Evolutionary conservation across 768 basidiomycete species (phyloP).

Genomic region (Tylopilus plumbeoviolaceoides): DNA sequence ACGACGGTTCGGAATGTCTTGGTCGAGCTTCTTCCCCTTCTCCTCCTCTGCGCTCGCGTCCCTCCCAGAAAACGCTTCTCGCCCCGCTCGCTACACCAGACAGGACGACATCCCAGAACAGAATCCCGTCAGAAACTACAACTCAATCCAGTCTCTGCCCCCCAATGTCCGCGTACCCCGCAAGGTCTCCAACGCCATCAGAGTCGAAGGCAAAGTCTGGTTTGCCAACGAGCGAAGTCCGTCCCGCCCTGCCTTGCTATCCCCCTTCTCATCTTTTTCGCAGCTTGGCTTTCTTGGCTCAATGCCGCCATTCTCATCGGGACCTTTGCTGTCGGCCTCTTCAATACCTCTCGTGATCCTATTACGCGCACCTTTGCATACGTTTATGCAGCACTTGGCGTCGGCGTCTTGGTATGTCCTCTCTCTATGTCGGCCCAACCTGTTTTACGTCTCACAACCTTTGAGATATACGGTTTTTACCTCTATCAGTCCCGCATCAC

Average conservation of each 20-base stretch:
- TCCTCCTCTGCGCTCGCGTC: slow-evolving; percentile 57
- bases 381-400: slow-evolving; percentile 74
- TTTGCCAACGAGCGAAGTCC: slow-evolving; percentile 92
- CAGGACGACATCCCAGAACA: slow-evolving; percentile 72
- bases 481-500: slow-evolving; percentile 87
- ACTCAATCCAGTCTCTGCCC: slow-evolving; percentile 63
- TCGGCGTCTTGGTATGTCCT: slow-evolving; percentile 54
- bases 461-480: slow-evolving; percentile 76
- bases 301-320: slow-evolving; percentile 81
- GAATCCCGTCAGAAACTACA: slow-evolving; percentile 64
- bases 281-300: slow-evolving; percentile 93
- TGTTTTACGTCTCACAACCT: neutral
- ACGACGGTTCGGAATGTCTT: slow-evolving; percentile 34
- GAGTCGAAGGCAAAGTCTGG: slow-evolving; percentile 95
- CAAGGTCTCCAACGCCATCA: slow-evolving; percentile 77
- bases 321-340: slow-evolving; percentile 80
- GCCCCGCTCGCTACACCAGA: slow-evolving; percentile 53
- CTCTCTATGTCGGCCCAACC: neutral
- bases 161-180: slow-evolving; percentile 71
- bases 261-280: slow-evolving; percentile 2
- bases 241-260: slow-evolving; percentile 16
- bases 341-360: slow-evolving; percentile 70
- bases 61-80: slow-evolving; percentile 38
- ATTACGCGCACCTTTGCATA: slow-evolving; percentile 78
- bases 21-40: slow-evolving; percentile 67